Base-by-base conservation (phyloP, 2,329 filamentous ascomycete genomes). In the Berkeleyomyces rouxiae region DNA sequence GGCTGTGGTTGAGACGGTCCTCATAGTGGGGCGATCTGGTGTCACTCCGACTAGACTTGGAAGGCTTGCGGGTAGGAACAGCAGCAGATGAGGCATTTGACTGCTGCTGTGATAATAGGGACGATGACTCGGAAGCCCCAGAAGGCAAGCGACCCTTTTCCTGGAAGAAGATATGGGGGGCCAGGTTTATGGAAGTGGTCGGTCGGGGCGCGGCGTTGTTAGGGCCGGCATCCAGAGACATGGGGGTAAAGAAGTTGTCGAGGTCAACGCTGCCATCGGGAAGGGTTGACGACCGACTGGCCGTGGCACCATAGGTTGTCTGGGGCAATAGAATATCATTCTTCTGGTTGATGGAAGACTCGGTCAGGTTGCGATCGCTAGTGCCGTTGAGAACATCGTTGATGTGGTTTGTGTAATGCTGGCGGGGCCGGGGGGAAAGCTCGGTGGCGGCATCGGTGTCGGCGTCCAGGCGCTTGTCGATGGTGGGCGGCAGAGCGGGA, bases 151-250 rank as follows among this genome's bases (percentile, higher is more conserved):
- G 82, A 1, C 83, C 82, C 72, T 91, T 93, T 69, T 95, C 89
- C 71, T 95, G 90, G 71, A 90, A 95, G 31, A 90, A 87, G 68
- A 95, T 95, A 69, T 96, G 90, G n/a, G 90, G 89, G 1, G 49
- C 49, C 23, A 53, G 13, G 13, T 88, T 90, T 71, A 62, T 77
- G 75, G 1, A 79, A 79, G 60, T 81, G 77, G 2, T 72, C 67
- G 13, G 73, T 70, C 70, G 77, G 79, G 4, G 74, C 78, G 57
- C 40, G 78, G 76, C 16, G 80, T 77, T 39, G 40, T 77, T 79
- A 10, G 85, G 82, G 62, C 81, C 86, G 11, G 85, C 84, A 69
- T 90, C 87, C 59, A 90, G 78, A 23, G 85, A 86, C 64, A 90
- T 82, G 2, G 87, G 86, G 62, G 90, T 90, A 66, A 88, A 83